A percentile compares a stretch with the other conserved stretches of the same genome.
These are phyloP conservation scores for Aspergillus sp. DNA, from an alignment of 2,329 filamentous ascomycete genomes.

Conservation along the genomic window DNA sequence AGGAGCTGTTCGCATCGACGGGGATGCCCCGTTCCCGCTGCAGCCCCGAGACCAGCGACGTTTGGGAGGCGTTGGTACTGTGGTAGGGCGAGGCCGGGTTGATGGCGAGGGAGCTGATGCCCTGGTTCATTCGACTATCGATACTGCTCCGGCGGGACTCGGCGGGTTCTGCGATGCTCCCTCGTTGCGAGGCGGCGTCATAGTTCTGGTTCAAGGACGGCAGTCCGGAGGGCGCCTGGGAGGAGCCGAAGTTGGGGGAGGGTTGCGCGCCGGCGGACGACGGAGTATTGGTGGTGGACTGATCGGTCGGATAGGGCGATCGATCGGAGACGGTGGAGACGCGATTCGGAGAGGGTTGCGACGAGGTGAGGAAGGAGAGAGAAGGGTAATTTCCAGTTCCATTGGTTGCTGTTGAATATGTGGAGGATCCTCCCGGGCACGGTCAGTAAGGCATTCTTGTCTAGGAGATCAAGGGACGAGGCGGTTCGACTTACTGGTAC, in stretches of 20 bases:
- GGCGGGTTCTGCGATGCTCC: conserved; percentile 39
- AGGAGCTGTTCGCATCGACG: conserved; percentile 35
- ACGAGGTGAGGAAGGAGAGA: conserved; percentile 42
- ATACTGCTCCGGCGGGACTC: conserved; percentile 50
- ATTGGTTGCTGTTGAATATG: conserved; percentile 47
- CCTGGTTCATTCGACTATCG: conserved; percentile 50
- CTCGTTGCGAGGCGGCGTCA: conserved; percentile 48
- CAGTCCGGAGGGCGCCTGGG: conserved; percentile 44
- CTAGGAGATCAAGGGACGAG: conserved; percentile 4
- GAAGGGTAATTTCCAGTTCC: conserved; percentile 43
- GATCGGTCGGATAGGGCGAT: conserved; percentile 42
- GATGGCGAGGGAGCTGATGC: conserved; percentile 47
- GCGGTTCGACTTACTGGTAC: conserved; percentile 48
- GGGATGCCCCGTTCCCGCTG: conserved; percentile 43
- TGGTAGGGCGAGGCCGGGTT: conserved; percentile 48
- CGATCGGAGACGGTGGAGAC: conserved; percentile 38
- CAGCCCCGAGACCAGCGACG: conserved; percentile 43
- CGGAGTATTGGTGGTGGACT: conserved; percentile 30
- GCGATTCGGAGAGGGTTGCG: conserved; percentile 46
- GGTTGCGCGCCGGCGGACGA: conserved; percentile 39
- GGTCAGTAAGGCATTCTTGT: conserved; percentile 21
- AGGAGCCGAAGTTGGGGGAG: conserved; percentile 36
- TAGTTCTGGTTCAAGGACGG: conserved; percentile 60
- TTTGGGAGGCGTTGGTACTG: conserved; percentile 46
- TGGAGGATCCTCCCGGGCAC: conserved; percentile 41